Base-by-base conservation (phyloP, 2,329 filamentous ascomycete genomes). In the Calonectria montana region DNA sequence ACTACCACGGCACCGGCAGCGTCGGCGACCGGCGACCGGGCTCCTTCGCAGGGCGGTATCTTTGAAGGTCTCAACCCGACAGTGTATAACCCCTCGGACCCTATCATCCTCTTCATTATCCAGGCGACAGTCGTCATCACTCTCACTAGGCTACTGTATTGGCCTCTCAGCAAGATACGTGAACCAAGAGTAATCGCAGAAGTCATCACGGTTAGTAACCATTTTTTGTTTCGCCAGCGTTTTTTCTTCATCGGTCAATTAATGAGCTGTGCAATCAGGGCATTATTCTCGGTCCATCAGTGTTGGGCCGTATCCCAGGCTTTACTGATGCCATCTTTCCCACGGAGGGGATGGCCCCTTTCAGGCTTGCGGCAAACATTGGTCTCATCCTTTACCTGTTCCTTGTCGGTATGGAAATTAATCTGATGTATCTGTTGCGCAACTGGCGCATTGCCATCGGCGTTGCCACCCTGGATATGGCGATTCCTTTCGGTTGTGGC, bases 341-440 rank as follows among this genome's bases (percentile, higher is more conserved):
- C 0, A 80, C 85, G 0, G 89, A 85, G 0, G 95, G 94, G 4
- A 93, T 97, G 82, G 92, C 94, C 3, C 91, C 92, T 65, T 86
- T 97, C 65, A 92, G 87, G 75, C 88, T 95, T 69, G 94, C 94
- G 55, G 94, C 95, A 63, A 97, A 97, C 78, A 84, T 98, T 6
- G 95, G 95, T 12, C 86, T 97, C 65, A 90, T 97, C 18, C 87
- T 97, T 10, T 97, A 96, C 81, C 86, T 97, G 31, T 98, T 98
- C 83, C 87, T 97, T 70, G 94, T 97, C n/a, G 95, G 94, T 1
- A 87, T 97, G 3, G 95, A 98, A 85, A 94, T 96, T 80, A 86
- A 97, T 64, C 89, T 93, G 31, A 91, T 94, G 76, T 89, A 73
- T 41, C 62, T 97, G 67, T 82, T 92, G 27, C 91, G 89, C 78